These are phyloP conservation scores for Skeletonema costatum DNA, from an alignment of 108 stramenopile genomes.

Conservation along the genomic window DNA sequence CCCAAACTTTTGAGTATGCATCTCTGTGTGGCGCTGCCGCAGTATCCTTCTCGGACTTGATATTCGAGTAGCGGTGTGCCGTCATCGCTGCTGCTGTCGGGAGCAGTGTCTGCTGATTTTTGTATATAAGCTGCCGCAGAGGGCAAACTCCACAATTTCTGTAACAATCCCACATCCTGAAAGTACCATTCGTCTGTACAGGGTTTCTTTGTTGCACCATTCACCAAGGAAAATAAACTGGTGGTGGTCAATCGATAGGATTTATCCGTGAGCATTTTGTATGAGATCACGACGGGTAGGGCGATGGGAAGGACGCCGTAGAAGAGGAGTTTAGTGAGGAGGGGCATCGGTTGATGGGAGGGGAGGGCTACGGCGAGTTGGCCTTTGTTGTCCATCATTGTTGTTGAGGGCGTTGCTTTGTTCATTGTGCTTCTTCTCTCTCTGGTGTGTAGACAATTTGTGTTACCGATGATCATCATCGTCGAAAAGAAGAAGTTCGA, in stretches of 20 bases:
- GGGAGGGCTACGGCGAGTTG: slow-evolving; percentile 20
- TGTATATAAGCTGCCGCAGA: slow-evolving; percentile 32
- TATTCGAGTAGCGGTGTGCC: slow-evolving; percentile 40
- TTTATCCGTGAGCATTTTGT: slow-evolving; percentile 29
- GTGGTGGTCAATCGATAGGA: slow-evolving; percentile 13
- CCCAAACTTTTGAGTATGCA: slow-evolving; percentile 42
- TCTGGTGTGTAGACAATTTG: no score
- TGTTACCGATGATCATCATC: no score
- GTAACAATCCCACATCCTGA: slow-evolving; percentile 18
- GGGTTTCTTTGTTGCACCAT: slow-evolving; percentile 3
- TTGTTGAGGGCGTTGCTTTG: background rate
- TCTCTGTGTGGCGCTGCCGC: slow-evolving; percentile 45
- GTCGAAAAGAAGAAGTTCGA: no score
- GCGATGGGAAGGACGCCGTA: slow-evolving; percentile 31
- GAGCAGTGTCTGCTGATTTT: background rate
- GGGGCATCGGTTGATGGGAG: background rate
- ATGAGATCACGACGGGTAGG: slow-evolving; percentile 14
- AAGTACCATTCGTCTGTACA: slow-evolving; percentile 22
- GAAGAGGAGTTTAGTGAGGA: slow-evolving; percentile 14
- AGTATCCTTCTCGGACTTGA: slow-evolving; percentile 44
- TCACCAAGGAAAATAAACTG: slow-evolving; percentile 14
- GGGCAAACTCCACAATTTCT: slow-evolving; percentile 14
- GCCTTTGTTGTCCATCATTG: background rate
- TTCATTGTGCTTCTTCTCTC: background rate
- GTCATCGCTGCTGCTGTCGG: no score